Conservation (phyloP, 352 stramenopile genomes). For the Aphanomyces stellatus region DNA sequence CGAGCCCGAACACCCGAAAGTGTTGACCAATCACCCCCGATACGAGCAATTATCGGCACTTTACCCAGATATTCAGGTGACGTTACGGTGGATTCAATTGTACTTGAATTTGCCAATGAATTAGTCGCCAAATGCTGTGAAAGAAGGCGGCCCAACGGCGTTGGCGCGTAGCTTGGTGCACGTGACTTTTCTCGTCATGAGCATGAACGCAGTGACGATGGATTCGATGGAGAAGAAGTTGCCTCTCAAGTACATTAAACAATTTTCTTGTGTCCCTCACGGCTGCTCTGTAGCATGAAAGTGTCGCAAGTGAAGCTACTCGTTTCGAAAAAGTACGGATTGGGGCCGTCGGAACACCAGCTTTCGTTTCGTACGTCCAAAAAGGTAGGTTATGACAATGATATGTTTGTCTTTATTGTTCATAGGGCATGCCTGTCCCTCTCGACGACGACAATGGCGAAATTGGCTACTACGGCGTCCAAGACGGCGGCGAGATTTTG, state of each 20-base stretch:
- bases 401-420: background rate
- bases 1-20: background rate
- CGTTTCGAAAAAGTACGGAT: constrained; percentile 62
- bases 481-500: constrained; percentile 62
- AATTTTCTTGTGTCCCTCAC: background rate
- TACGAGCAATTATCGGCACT: background rate
- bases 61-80: constrained; percentile 18
- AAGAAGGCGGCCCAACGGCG: constrained; percentile 27
- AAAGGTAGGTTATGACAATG: constrained; percentile 28
- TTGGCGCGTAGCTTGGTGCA: constrained; percentile 49
- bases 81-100: too few relatives aligned
- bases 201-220: constrained; percentile 55
- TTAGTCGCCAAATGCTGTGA: background rate
- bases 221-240: constrained; percentile 60
- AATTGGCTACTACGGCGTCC: constrained; percentile 61
- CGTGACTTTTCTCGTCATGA: constrained; percentile 63
- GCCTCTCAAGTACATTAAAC: constrained; percentile 30
- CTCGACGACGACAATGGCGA: constrained; percentile 65
- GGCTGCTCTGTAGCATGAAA: constrained; percentile 35
- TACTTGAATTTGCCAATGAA: too few relatives aligned
- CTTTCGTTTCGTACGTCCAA: constrained; percentile 49
- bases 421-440: constrained; percentile 50
- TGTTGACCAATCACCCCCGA: constrained; percentile 15
- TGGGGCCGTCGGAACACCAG: constrained; percentile 38
- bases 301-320: constrained; percentile 61